A percentile compares a stretch with the other conserved stretches of the same genome.
phyloP scores from a whole-genome alignment of 2,329 filamentous ascomycete species.

The Geosmithia morbida region DNA sequence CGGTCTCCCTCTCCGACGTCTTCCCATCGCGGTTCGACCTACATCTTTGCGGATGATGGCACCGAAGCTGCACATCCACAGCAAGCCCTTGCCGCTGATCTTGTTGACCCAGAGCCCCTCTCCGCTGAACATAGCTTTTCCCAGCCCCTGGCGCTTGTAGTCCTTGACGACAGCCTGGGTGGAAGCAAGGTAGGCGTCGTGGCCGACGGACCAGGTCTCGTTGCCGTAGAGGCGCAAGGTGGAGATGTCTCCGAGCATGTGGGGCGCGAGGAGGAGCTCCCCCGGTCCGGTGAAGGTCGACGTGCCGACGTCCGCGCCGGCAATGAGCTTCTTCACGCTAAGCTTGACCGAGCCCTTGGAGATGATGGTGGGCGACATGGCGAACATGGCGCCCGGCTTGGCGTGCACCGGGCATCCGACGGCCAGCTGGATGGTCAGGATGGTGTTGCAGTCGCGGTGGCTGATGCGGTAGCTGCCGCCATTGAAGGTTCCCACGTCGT shows the following conservation, averaged over 20 bases:
- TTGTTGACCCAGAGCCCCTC: constrained; percentile 88
- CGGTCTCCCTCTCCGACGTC: no score
- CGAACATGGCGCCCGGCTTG: constrained; percentile 83
- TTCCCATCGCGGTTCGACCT: no score
- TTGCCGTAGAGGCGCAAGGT: constrained; percentile 58
- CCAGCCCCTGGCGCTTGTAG: constrained; percentile 70
- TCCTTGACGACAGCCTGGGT: constrained; percentile 84
- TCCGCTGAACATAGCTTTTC: constrained; percentile 86
- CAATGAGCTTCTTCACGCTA: constrained; percentile 79
- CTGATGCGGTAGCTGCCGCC: constrained; percentile 89
- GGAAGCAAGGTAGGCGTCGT: constrained; percentile 72
- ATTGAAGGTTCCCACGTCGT: constrained; percentile 94
- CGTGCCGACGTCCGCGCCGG: constrained; percentile 62
- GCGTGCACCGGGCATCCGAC: constrained; percentile 72
- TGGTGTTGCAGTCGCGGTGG: constrained; percentile 80
- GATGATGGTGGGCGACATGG: constrained; percentile 81
- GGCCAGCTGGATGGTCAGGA: constrained; percentile 78
- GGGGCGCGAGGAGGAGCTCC: constrained; percentile 72
- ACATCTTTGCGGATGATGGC: constrained; percentile 93
- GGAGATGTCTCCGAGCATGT: constrained; percentile 72
- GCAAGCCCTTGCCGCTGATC: constrained; percentile 62
- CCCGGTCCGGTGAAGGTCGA: constrained; percentile 82
- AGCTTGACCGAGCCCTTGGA: constrained; percentile 77
- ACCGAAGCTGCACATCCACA: constrained; percentile 89
- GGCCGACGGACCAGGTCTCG: constrained; percentile 71